Conservation (phyloP, 1,139 yeast genomes). For the Pichia sp. region DNA sequence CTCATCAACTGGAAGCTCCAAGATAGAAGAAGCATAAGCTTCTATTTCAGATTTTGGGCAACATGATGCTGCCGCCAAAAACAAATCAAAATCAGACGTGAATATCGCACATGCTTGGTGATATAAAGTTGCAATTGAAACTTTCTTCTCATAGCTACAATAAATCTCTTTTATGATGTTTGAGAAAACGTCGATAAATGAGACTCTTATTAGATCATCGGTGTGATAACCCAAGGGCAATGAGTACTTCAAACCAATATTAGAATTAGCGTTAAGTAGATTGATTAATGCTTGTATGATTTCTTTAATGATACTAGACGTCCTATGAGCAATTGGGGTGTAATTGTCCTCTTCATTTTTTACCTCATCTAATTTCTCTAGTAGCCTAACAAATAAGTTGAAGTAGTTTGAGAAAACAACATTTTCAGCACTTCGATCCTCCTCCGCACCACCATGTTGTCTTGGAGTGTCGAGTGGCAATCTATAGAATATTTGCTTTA, state of each 20-base stretch:
- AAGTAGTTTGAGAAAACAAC: slow-evolving; percentile 70
- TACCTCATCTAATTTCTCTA: slow-evolving; percentile 52
- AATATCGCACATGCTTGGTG: slow-evolving; percentile 18
- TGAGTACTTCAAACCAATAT: slow-evolving; percentile 72
- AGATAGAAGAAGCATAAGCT: slow-evolving; percentile 63
- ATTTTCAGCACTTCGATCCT: slow-evolving; percentile 43
- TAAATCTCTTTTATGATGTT: slow-evolving; percentile 43
- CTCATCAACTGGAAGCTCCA: slow-evolving; percentile 55
- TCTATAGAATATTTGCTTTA: slow-evolving; percentile 51
- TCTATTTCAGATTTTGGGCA: slow-evolving; percentile 71
- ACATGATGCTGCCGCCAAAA: slow-evolving; percentile 33
- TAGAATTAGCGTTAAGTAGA: slow-evolving; percentile 66
- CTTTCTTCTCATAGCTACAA: slow-evolving; percentile 20
- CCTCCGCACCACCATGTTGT: slow-evolving; percentile 19
- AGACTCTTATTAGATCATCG: slow-evolving; percentile 58
- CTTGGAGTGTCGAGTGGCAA: slow-evolving; percentile 56
- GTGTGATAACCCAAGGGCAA: slow-evolving; percentile 75
- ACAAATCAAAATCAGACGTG: slow-evolving; percentile 21
- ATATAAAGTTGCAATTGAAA: slow-evolving; percentile 17
- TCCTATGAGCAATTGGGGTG: slow-evolving; percentile 41
- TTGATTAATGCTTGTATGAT: slow-evolving; percentile 67
- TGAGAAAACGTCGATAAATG: slow-evolving; percentile 74
- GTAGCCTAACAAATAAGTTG: slow-evolving; percentile 62
- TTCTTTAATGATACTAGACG: slow-evolving; percentile 55
- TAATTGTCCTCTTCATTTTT: slow-evolving; percentile 22